phyloP scores from a whole-genome alignment of 345 rosid genomes.

The Cardamine occulta region DNA sequence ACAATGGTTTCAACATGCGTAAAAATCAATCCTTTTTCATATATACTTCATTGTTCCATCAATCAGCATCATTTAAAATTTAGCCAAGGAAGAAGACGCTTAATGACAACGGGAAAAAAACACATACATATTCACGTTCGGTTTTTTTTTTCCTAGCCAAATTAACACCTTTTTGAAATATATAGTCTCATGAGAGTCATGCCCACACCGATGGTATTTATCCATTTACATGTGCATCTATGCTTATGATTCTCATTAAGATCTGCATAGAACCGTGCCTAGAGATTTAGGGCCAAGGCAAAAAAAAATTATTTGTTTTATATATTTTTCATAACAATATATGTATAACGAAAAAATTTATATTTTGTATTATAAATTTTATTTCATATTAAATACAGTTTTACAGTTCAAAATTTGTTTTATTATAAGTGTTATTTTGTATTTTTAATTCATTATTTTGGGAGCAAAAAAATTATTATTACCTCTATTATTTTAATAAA shows the following conservation, averaged over 20 bases:
- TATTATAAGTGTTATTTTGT: no score
- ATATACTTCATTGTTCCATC: conserved; percentile 25
- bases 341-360: no score
- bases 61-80: conserved; percentile 14
- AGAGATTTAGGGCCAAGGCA: no score
- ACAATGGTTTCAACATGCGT: conserved; percentile 19
- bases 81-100: neutral
- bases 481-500: no score
- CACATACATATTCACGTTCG: conserved; percentile 12
- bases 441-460: no score
- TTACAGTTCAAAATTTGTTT: no score
- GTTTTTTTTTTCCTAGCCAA: neutral
- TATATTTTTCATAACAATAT: no score
- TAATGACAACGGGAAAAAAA: neutral
- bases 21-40: conserved; percentile 1
- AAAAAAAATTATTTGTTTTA: no score
- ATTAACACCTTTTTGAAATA: neutral
- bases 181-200: neutral
- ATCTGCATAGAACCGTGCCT: no score
- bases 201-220: neutral
- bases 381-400: no score
- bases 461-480: no score
- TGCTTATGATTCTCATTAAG: neutral
- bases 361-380: no score
- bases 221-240: neutral